These are phyloP conservation scores for Macaranga tanarius DNA, from an alignment of 441 rosid species.

Conservation along the genomic window DNA sequence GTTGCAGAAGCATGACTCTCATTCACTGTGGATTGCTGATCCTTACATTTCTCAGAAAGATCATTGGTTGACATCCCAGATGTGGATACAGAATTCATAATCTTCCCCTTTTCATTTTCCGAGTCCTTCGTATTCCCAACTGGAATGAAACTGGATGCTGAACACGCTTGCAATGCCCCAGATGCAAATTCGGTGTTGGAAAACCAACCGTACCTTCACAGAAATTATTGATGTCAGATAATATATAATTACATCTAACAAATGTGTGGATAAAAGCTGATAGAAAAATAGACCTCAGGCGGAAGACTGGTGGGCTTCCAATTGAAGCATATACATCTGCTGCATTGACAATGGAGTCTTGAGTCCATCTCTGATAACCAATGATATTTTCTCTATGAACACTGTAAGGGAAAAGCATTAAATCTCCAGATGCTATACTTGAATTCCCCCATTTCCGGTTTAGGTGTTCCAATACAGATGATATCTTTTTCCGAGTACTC, in stretches of 20 bases:
- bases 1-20: constrained; percentile 30
- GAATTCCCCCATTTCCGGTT: constrained; percentile 95
- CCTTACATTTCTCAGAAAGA: constrained; percentile 30
- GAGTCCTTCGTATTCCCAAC: constrained; percentile 36
- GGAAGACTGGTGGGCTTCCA: constrained; percentile 78
- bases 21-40: constrained; percentile 34
- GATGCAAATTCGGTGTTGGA: constrained; percentile 43
- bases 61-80: constrained; percentile 37
- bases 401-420: constrained; percentile 75
- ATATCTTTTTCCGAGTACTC: constrained; percentile 86
- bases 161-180: constrained; percentile 37
- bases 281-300: constrained; percentile 65
- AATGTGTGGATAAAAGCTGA: constrained; percentile 20
- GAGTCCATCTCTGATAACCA: constrained; percentile 73
- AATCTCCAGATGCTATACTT: constrained; percentile 74
- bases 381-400: constrained; percentile 59
- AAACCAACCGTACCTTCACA: constrained; percentile 97
- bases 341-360: constrained; percentile 56
- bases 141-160: constrained; percentile 36
- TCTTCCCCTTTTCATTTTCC: constrained; percentile 38
- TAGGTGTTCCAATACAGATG: constrained; percentile 93
- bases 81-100: constrained; percentile 33
- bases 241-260: constrained; percentile 13
- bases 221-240: constrained; percentile 21
- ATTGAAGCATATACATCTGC: constrained; percentile 56